A percentile compares a stretch with the other conserved stretches of the same genome.
Conservation (phyloP, 768 basidiomycete species). For the Amyloporia xantha region DNA sequence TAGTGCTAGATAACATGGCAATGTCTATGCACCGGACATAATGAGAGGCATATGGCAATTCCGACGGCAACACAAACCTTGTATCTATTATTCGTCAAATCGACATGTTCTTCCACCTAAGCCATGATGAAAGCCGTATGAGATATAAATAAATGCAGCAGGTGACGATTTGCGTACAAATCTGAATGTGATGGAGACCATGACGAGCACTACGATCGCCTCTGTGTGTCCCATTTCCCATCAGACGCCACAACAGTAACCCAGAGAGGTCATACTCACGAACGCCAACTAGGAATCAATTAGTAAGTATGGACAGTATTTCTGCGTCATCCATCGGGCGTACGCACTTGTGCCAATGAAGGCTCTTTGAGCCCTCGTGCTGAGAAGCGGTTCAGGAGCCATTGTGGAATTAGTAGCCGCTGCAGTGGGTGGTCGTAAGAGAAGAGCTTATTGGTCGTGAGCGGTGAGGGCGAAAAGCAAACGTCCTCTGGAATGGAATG, state of each 20-base stretch:
- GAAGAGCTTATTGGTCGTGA: neutral
- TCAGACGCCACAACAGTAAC: neutral
- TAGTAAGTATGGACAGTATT: slow-evolving; percentile 8
- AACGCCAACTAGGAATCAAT: slow-evolving; percentile 36
- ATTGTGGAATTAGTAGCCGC: slow-evolving; percentile 31
- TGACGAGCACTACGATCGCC: slow-evolving; percentile 64
- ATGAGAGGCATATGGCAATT: neutral
- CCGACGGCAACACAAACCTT: slow-evolving; percentile 36
- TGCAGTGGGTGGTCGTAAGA: neutral
- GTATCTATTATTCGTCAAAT: slow-evolving; percentile 37
- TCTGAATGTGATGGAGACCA: slow-evolving; percentile 68
- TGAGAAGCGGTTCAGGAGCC: slow-evolving; percentile 66
- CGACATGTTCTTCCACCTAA: slow-evolving; percentile 48
- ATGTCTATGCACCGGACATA: slow-evolving; percentile 39
- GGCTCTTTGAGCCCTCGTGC: slow-evolving; percentile 63
- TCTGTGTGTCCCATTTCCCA: slow-evolving; percentile 35
- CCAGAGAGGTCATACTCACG: slow-evolving; percentile 40
- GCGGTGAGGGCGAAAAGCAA: no score
- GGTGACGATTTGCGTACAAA: slow-evolving; percentile 35
- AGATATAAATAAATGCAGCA: slow-evolving; percentile 1
- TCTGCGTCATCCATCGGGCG: no score
- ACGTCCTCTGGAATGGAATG: no score
- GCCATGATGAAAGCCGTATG: slow-evolving; percentile 1
- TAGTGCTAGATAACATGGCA: slow-evolving; percentile 80
- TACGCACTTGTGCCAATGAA: slow-evolving; percentile 70